A percentile compares a stretch with the other conserved stretches of the same genome.
phyloP scores from a whole-genome alignment of 805 yeast genomes.

The Candida parachauliodes region DNA sequence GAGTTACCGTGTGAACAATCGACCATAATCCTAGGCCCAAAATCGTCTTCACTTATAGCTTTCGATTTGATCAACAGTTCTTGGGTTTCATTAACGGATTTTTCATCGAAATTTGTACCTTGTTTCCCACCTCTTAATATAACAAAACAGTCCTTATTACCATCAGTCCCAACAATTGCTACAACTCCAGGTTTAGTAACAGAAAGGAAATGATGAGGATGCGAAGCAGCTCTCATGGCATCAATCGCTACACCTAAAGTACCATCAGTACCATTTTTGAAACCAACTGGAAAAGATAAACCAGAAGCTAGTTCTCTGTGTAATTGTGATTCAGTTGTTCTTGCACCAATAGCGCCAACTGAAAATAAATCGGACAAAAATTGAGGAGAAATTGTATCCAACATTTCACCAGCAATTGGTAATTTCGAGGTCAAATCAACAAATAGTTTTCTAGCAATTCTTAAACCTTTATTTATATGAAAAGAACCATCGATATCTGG shows the following conservation, averaged over 20 bases:
- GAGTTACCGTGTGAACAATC: conserved; percentile 99
- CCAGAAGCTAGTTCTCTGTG: conserved; percentile 98
- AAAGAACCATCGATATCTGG: conserved; percentile 93
- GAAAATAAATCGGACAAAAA: conserved; percentile 90
- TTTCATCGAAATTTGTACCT: conserved; percentile 86
- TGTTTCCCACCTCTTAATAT: conserved; percentile 94
- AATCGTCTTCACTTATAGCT: conserved; percentile 44
- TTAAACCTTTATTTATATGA: conserved; percentile 91
- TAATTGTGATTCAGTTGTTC: conserved; percentile 97
- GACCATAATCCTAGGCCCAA: conserved; percentile 74
- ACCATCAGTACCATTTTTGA: conserved; percentile 98
- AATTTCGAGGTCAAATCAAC: conserved; percentile 74
- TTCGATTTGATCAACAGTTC: conserved; percentile 52
- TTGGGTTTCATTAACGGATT: conserved; percentile 65
- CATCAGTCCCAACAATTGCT: conserved; percentile 94
- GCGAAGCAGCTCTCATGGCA: conserved; percentile 88
- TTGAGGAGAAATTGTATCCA: conserved; percentile 96
- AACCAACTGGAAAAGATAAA: conserved; percentile 95
- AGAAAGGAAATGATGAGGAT: conserved; percentile 89
- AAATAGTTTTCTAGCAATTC: conserved; percentile 84
- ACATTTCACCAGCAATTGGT: conserved; percentile 97
- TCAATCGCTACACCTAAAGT: conserved; percentile 90
- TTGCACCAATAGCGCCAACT: conserved; percentile 97
- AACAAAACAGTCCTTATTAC: conserved; percentile 85
- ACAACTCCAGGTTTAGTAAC: conserved; percentile 96